Percentiles rank a stretch among this genome's conserved stretches.
Conservation (phyloP, 176 grass and related monocot species). For the Dendrocalamus sinicus region DNA sequence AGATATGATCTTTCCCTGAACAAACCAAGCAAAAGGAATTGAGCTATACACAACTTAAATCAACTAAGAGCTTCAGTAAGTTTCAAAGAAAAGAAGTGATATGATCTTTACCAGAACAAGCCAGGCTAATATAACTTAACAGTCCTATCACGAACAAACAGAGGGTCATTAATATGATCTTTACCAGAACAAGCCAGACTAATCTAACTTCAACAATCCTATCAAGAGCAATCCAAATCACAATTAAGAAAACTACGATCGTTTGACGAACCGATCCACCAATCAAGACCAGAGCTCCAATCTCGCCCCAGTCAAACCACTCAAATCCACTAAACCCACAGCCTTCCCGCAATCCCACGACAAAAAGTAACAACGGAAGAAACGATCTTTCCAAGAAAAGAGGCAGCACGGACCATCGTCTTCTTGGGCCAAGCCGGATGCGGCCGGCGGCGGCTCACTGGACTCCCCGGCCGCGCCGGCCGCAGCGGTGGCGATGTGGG, state of each 20-base stretch:
- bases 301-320: constrained; percentile 13
- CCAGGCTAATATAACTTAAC: neutral
- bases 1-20: neutral
- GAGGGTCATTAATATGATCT: neutral
- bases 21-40: neutral
- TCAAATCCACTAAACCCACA: constrained; percentile 36
- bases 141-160: neutral
- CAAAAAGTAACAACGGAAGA: neutral
- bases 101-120: neutral
- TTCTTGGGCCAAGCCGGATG: constrained; percentile 46
- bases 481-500: constrained; percentile 53
- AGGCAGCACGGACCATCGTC: constrained; percentile 64
- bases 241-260: neutral
- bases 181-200: neutral
- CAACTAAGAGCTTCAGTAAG: neutral
- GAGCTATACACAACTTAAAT: constrained; percentile 17
- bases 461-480: constrained; percentile 50
- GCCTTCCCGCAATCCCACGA: neutral
- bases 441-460: constrained; percentile 32
- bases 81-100: neutral
- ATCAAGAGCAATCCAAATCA: constrained; percentile 9
- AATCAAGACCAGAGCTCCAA: constrained; percentile 36
- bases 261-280: constrained; percentile 7
- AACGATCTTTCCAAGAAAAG: constrained; percentile 10
- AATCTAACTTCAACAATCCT: constrained; percentile 4